Percentiles rank a stretch among this genome's conserved stretches.
These are phyloP conservation scores for Fusarium illudens DNA, from an alignment of 2,329 filamentous ascomycete species.

Conservation along the genomic window DNA sequence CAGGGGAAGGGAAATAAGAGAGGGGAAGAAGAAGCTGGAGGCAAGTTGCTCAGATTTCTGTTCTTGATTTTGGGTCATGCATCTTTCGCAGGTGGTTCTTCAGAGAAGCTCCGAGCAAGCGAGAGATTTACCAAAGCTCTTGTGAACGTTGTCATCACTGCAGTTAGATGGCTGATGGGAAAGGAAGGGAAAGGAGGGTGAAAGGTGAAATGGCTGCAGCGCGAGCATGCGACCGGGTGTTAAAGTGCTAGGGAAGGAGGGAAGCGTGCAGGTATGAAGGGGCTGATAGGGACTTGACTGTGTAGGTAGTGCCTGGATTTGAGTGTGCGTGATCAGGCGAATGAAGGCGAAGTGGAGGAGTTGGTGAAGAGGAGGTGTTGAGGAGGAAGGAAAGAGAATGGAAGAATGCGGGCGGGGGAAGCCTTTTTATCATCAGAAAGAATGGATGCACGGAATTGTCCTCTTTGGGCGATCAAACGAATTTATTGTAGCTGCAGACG, in stretches of 20 bases:
- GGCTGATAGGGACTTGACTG: too few relatives aligned
- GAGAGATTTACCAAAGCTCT: slow-evolving; percentile 33
- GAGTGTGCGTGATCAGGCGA: too few relatives aligned
- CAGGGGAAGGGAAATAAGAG: neutral
- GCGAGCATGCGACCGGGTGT: too few relatives aligned
- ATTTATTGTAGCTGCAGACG: neutral
- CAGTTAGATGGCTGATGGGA: slow-evolving; percentile 6
- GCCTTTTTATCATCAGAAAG: neutral
- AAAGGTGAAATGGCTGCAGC: too few relatives aligned
- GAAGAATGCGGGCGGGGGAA: slow-evolving; percentile 1
- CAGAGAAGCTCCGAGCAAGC: slow-evolving; percentile 14
- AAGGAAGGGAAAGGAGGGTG: neutral
- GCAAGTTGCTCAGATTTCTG: slow-evolving; percentile 60
- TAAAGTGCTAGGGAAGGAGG: too few relatives aligned
- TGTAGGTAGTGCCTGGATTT: too few relatives aligned
- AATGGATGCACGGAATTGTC: neutral
- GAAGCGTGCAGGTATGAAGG: too few relatives aligned
- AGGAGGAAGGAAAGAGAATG: neutral
- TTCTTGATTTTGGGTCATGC: slow-evolving; percentile 50
- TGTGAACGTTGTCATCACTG: slow-evolving; percentile 42
- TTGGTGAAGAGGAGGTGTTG: too few relatives aligned
- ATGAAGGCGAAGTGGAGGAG: too few relatives aligned
- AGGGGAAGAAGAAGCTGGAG: neutral
- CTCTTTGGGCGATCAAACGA: neutral
- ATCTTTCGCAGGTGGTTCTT: slow-evolving; percentile 21